phyloP scores from a whole-genome alignment of 768 basidiomycete species.

The Amanita pseudoporphyria region DNA sequence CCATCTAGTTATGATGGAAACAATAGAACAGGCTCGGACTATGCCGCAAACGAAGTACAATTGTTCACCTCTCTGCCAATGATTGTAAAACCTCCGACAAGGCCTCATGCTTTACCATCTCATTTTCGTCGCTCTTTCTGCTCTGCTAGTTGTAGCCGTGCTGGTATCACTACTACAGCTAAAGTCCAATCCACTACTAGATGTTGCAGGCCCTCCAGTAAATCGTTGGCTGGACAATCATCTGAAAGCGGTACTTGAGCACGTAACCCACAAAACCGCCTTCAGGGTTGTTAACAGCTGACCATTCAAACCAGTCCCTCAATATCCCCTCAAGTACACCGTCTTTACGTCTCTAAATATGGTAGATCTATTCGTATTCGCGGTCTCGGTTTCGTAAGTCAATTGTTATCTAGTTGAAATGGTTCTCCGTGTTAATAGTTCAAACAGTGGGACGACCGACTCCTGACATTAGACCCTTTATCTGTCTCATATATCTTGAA shows the following conservation, averaged over 20 bases:
- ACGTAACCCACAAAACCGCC: constrained; percentile 14
- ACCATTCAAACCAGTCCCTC: constrained; percentile 31
- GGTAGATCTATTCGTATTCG: constrained; percentile 64
- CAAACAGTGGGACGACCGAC: constrained; percentile 64
- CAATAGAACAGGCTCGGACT: too few relatives aligned
- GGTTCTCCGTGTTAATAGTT: background rate
- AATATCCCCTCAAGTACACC: constrained; percentile 44
- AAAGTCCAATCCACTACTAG: constrained; percentile 36
- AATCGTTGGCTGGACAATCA: constrained; percentile 42
- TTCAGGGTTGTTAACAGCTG: background rate
- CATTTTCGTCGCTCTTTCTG: constrained; percentile 8
- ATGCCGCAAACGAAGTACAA: too few relatives aligned
- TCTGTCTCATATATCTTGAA: constrained; percentile 69
- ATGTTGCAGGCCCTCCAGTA: constrained; percentile 53
- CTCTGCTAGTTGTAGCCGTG: background rate
- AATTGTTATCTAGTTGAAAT: constrained; percentile 11
- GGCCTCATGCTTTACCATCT: background rate
- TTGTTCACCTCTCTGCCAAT: too few relatives aligned
- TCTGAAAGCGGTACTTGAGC: constrained; percentile 50
- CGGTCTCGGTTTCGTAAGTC: constrained; percentile 61
- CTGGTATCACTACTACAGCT: constrained; percentile 6
- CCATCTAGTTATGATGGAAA: constrained; percentile 46
- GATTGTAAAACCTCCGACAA: too few relatives aligned
- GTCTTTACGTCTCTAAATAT: constrained; percentile 43
- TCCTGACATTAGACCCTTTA: constrained; percentile 73